phyloP scores from a whole-genome alignment of 2,329 filamentous ascomycete genomes.

The Fusarium nematophilum region DNA sequence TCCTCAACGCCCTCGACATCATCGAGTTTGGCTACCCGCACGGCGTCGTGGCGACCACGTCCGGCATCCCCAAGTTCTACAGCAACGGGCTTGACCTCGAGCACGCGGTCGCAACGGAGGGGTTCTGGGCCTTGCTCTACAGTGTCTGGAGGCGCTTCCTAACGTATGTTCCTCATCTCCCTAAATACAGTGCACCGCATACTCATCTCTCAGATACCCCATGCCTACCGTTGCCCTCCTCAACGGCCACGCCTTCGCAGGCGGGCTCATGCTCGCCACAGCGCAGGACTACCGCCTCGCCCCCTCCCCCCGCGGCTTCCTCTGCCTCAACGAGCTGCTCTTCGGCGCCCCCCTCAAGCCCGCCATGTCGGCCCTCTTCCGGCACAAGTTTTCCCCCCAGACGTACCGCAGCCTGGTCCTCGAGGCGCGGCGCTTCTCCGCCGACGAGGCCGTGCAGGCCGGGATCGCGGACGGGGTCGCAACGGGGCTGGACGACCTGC shows the following conservation, averaged over 20 bases:
- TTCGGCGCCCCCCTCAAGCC: conserved; percentile 81
- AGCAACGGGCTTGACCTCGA: conserved; percentile 84
- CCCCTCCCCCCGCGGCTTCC: conserved; percentile 75
- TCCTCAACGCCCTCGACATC: conserved; percentile 79
- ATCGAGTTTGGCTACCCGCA: conserved; percentile 73
- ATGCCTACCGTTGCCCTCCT: conserved; percentile 86
- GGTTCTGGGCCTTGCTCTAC: conserved; percentile 74
- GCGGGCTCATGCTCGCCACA: conserved; percentile 83
- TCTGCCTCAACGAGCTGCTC: conserved; percentile 85
- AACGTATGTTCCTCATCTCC: conserved; percentile 38
- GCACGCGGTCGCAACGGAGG: conserved; percentile 68
- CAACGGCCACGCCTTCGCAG: conserved; percentile 85
- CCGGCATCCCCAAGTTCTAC: conserved; percentile 81
- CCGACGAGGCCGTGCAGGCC: conserved; percentile 69
- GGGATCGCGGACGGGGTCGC: conserved; percentile 78
- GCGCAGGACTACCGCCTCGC: conserved; percentile 87
- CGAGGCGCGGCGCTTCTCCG: conserved; percentile 77
- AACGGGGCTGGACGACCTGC: conserved; percentile 67
- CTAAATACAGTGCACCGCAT: neutral
- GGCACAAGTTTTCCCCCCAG: conserved; percentile 70
- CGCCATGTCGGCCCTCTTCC: conserved; percentile 80
- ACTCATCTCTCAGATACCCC: conserved; percentile 62
- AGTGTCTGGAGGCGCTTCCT: conserved; percentile 71
- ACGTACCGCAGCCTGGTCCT: conserved; percentile 74
- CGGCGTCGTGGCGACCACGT: conserved; percentile 84